A percentile compares a stretch with the other conserved stretches of the same genome.
These are phyloP conservation scores for Trichoderma virens DNA, from an alignment of 495 filamentous ascomycete species.

Conservation along the genomic window DNA sequence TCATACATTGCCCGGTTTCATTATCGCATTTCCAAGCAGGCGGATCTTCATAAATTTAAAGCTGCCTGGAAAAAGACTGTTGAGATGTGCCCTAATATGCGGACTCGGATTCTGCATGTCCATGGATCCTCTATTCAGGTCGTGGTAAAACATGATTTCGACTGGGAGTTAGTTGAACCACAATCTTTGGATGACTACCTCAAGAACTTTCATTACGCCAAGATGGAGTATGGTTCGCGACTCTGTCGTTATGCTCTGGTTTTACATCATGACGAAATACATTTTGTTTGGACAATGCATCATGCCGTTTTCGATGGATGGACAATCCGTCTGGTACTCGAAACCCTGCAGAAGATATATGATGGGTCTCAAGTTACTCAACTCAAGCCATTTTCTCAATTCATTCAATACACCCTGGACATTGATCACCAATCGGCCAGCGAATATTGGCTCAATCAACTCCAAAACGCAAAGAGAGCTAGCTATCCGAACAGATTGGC, in stretches of 20 bases:
- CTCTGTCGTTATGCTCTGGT: not conserved
- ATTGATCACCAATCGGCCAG: not conserved
- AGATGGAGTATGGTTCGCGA: conserved; percentile 1
- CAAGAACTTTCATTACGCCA: not conserved
- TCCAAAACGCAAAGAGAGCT: not conserved
- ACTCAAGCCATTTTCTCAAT: not conserved
- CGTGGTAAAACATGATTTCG: conserved; percentile 14
- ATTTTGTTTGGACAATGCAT: conserved; percentile 11
- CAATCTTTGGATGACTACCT: not conserved
- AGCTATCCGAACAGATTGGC: not conserved
- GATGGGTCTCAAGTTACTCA: not conserved
- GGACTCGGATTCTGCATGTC: conserved; percentile 39
- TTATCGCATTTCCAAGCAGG: not conserved
- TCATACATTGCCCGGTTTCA: not conserved
- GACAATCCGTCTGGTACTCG: not conserved
- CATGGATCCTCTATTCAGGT: conserved; percentile 15
- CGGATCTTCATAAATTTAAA: not conserved
- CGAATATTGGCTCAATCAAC: conserved; percentile 1
- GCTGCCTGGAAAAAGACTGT: conserved; percentile 5
- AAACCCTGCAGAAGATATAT: not conserved
- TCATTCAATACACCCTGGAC: not conserved
- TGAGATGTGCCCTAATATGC: conserved; percentile 44
- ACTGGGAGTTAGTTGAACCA: not conserved
- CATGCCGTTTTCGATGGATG: not conserved
- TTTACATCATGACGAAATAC: conserved; percentile 7